phyloP scores from a whole-genome alignment of 257 asterid genomes.

The Mitragyna speciosa region DNA sequence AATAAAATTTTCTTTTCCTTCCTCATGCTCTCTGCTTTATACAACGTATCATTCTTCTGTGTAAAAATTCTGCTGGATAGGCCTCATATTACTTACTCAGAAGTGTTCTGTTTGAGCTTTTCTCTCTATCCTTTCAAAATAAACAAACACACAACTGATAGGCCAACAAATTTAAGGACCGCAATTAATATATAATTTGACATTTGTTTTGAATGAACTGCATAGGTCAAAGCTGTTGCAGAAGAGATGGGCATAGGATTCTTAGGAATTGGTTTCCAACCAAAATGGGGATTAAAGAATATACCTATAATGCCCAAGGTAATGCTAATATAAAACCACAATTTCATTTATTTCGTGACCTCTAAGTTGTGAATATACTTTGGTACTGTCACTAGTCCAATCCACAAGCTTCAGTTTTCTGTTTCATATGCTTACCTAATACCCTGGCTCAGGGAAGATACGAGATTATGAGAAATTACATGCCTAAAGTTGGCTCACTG shows the following conservation, averaged over 20 bases:
- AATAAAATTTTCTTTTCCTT: not conserved
- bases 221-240: constrained; percentile 93
- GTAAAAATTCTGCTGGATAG: not conserved
- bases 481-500: constrained; percentile 98
- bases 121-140: not conserved
- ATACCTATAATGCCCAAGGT: constrained; percentile 99
- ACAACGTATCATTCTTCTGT: not conserved
- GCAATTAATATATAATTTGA: not conserved
- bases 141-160: not conserved
- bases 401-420: constrained; percentile 23
- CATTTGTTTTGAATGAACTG: constrained; percentile 16
- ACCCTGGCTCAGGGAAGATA: constrained; percentile 81
- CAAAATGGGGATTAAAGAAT: constrained; percentile 86
- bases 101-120: not conserved
- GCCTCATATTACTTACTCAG: not conserved
- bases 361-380: not conserved
- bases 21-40: not conserved
- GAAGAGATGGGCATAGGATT: constrained; percentile 99
- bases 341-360: not conserved
- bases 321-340: constrained; percentile 14
- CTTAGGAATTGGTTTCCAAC: constrained; percentile 91
- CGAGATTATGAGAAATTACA: constrained; percentile 83
- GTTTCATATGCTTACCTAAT: constrained; percentile 33
- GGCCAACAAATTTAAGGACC: not conserved
- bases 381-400: not conserved